Evolutionary conservation across 2,329 filamentous ascomycete species (phyloP).

Genomic region (Venturia nashicola): DNA sequence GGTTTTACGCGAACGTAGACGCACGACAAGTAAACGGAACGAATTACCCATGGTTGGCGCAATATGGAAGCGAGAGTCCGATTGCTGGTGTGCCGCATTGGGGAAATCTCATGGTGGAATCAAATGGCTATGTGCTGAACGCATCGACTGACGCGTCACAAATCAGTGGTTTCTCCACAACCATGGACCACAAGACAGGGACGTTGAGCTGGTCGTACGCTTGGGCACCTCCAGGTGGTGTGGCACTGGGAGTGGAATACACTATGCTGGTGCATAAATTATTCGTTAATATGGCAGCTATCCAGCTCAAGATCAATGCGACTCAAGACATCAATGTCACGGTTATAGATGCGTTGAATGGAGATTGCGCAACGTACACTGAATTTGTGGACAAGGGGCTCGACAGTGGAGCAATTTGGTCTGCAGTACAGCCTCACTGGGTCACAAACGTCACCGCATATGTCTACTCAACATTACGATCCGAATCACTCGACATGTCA

Average conservation of each 20-base stretch:
- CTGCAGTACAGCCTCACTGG: constrained; percentile 51
- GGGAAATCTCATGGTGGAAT: constrained; percentile 46
- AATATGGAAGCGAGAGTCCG: constrained; percentile 59
- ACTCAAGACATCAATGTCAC: constrained; percentile 41
- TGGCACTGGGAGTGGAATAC: constrained; percentile 48
- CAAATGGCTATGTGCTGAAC: constrained; percentile 43
- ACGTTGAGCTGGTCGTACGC: constrained; percentile 51
- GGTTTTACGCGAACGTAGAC: constrained; percentile 52
- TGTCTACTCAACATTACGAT: constrained; percentile 38
- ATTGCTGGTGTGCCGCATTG: constrained; percentile 62
- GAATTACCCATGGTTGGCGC: constrained; percentile 56
- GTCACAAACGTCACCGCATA: constrained; percentile 52
- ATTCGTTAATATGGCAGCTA: constrained; percentile 47
- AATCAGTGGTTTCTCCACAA: constrained; percentile 49
- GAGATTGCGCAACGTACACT: constrained; percentile 53
- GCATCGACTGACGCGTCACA: constrained; percentile 46
- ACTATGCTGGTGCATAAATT: constrained; percentile 54
- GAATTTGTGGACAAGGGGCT: constrained; percentile 44
- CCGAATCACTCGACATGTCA: constrained; percentile 33
- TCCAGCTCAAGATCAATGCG: constrained; percentile 47
- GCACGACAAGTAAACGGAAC: constrained; percentile 38
- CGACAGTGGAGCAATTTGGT: constrained; percentile 44
- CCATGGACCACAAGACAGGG: constrained; percentile 50
- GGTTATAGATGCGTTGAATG: constrained; percentile 56
- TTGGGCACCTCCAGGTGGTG: constrained; percentile 45